Evolutionary conservation across 768 basidiomycete genomes (phyloP), one percentile per base, ranked within the genome.

Genomic region (Saitozyma sp.): DNA sequence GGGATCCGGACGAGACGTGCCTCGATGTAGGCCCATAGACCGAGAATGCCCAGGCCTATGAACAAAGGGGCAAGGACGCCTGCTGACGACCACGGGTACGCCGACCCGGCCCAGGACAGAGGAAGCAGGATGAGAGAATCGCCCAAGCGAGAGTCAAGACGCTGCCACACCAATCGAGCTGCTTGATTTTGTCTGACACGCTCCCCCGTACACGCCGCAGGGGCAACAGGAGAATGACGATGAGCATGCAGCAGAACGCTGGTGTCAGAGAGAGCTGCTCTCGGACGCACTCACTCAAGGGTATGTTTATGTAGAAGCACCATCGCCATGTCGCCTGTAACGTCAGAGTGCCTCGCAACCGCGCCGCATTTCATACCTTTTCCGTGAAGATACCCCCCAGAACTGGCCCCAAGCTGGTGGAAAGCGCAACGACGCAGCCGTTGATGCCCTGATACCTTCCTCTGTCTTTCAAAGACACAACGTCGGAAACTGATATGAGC

Each of bases 381-480:
- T 88, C 81, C 2, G 86, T 82, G 41, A 89, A 75, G 0, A 83
- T 83, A 58, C 88, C 88, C 9, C 88, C 88, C 7, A 89, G 80
- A 0, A 87, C 79, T 0, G 88, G 88, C 0, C 88, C 88, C 6
- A 88, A 81, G 0, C 84, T 83, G 67, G 86, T 88, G 7, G 87
- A 86, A 11, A 87, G 77, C 1, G 86, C 85, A 19, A 84, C 81
- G 11, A 84, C 81, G 8, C 83, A 85, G 6, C 85, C 84, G 39
- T 88, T 86, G 40, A 89, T 86, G 0, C 88, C 88, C 68, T 88
- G 87, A 69, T 89, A 90, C 78, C 89, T 89, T 20, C 88, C 88
- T 64, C 76, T 50, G 10, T 76, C 74, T 29, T 87, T 85, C 46
- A 90, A 81, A 39, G 84, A 86, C 16, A 89, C 87, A n/a, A 90